phyloP scores from a whole-genome alignment of 2,329 filamentous ascomycete genomes.

The Rutstroemia sp. region DNA sequence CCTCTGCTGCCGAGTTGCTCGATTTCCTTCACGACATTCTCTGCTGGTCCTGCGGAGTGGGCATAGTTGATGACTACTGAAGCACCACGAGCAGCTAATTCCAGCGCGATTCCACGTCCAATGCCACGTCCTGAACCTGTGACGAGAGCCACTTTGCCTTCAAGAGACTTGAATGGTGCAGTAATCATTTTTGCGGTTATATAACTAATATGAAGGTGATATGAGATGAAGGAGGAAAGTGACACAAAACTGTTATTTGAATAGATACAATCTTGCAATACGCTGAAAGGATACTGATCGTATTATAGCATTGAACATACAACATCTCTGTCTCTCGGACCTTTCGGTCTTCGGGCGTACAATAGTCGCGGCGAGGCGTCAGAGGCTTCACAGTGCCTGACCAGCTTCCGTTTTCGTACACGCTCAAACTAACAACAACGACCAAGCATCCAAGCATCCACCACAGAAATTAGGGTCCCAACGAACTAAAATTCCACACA shows the following conservation, averaged over 20 bases:
- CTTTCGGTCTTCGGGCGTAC: constrained; percentile 7
- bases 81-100: constrained; percentile 34
- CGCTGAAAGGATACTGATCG: background rate
- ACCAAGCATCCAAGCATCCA: background rate
- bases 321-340: background rate
- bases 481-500: background rate
- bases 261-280: no score
- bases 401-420: background rate
- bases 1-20: constrained; percentile 42
- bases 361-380: constrained; percentile 4
- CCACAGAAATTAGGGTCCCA: background rate
- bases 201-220: background rate
- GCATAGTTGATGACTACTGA: constrained; percentile 53
- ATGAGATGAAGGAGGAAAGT: background rate
- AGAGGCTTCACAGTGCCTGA: background rate
- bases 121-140: constrained; percentile 78
- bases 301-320: constrained; percentile 8
- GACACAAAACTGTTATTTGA: no score
- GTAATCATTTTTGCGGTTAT: background rate
- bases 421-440: background rate
- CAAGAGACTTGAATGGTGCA: constrained; percentile 10
- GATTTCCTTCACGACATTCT: constrained; percentile 49
- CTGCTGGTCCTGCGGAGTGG: constrained; percentile 45
- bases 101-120: constrained; percentile 43
- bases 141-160: constrained; percentile 67